These are phyloP conservation scores for Colletotrichum caudatum DNA, from an alignment of 2,329 filamentous ascomycete species.

Conservation along the genomic window DNA sequence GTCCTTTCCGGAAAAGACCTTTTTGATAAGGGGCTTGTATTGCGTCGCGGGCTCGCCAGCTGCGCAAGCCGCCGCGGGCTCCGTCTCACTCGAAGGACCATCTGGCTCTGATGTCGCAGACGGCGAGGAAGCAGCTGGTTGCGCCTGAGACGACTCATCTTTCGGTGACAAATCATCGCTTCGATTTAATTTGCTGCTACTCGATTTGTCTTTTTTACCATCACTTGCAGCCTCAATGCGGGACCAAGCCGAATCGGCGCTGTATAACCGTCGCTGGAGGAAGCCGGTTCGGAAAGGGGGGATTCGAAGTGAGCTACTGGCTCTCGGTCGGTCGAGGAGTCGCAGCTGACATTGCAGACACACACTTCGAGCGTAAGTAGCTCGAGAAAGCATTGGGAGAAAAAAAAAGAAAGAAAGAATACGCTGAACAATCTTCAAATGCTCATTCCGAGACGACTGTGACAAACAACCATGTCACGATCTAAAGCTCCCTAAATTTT, in stretches of 20 bases:
- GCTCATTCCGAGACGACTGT: conserved; percentile 13
- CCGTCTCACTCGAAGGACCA: not conserved
- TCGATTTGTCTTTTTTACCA: not conserved
- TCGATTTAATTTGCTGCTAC: not conserved
- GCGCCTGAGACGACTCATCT: not conserved
- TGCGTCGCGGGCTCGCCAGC: not conserved
- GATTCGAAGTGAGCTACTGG: conserved; percentile 20
- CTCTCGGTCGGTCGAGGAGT: conserved; percentile 42
- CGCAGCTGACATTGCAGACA: conserved; percentile 52
- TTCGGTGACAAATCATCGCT: not conserved
- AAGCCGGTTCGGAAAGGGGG: conserved; percentile 15
- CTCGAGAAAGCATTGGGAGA: conserved; percentile 53
- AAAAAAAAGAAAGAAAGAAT: conserved; percentile 26
- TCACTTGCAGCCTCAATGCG: conserved; percentile 18
- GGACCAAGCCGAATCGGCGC: conserved; percentile 31
- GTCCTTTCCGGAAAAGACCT: not conserved
- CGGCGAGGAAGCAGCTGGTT: not conserved
- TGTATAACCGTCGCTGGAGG: conserved; percentile 31
- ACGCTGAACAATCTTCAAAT: not conserved
- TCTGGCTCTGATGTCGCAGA: not conserved
- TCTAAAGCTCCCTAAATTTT: conserved; percentile 36
- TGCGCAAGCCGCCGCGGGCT: not conserved
- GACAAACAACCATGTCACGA: conserved; percentile 6
- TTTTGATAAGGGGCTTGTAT: not conserved
- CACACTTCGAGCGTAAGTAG: conserved; percentile 49